Base-by-base conservation (phyloP, 1,284 basidiomycete genomes). In the Heterobasidion parviporum region DNA sequence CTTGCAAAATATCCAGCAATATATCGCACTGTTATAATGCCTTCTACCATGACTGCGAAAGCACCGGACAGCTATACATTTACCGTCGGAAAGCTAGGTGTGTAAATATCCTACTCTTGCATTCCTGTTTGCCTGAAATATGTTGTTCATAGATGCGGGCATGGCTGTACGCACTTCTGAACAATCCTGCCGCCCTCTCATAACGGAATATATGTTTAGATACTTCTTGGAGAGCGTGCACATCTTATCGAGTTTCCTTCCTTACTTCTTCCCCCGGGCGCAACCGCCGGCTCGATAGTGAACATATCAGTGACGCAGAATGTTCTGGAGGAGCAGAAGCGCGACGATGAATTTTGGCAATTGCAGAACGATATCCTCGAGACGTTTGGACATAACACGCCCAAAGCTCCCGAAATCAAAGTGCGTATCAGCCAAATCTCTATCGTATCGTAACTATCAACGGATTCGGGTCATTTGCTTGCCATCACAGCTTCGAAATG, bases 221-320 rank as follows among this genome's bases (percentile, higher is more conserved):
- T 95, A 62, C 80, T 96, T 8, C 81, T 96, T 5, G 93, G 93
- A 7, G 92, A 94, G 67, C 82, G 92, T 48, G 93, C 93, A 6
- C 94, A 97, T 67, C 78, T 96, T 38, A 95, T 98, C 65, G 94
- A 98, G 71, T 98, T 98, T 68, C 94, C 94, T 1, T 97, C 94
- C 0, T 78, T 98, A 32, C 80, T 98, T 1, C 76, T 98, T 10
- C 94, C 94, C 2, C 89, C 93, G 0, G 94, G 93, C 15, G 87
- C 92, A 1, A 85, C 89, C 3, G 84, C 94, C 0, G 94, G 94
- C 8, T 96, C 93, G n/a, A 97, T 98, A 62, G 91, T 98, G 63
- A 96, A 94, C 66, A 98, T 98, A 68, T 86, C 92, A 6, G 92
- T 97, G 14, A 81, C 91, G 61, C 84, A 93, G 60, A 96, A 98